Base-by-base conservation (phyloP, 805 yeast genomes). In the Candida maltosa region DNA sequence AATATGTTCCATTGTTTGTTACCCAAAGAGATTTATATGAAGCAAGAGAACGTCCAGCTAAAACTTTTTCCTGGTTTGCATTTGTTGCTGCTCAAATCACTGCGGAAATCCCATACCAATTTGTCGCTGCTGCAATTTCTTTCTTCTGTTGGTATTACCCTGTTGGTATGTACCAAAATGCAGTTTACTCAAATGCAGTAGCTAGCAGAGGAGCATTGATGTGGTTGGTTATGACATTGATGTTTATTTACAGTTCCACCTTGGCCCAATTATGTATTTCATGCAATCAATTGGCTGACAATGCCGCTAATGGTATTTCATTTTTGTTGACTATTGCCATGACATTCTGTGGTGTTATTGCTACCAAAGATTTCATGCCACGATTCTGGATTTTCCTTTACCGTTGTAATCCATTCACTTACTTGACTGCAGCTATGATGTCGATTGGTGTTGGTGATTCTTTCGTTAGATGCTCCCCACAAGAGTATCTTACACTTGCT, bases 331-430 rank as follows among this genome's bases (percentile, higher is more conserved):
- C 83, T 2, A 59, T 81, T 69, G 65, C 77, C 26, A 62, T 85
- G 60, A 73, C 75, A 36, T 83, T 84, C 75, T 82, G 87, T 70
- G 95, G 95, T 70, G 86, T 82, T 29, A 63, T 85, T 62, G 78
- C 75, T 11, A 64, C 75, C 16, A 73, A 78, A 29, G 52, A 65
- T 14, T 63, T 58, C 21, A 41, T 63, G 65, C 84, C 84, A 20
- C 78, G 87, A n/a, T 85, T 85, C 69, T 80, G 67, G 67, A 49
- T 56, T 27, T 61, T 61, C 46, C 58, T 61, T 61, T 61, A 61
- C 55, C 44, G 62, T 35, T 46, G 44, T 29, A 60, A 56, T 42
- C 67, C 67, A 11, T 53, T 61, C 40, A 58, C 66, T 1, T 61
- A 61, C 42, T 52, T 59, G 52, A 44, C 58, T 26, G 52, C 54